A percentile compares a stretch with the other conserved stretches of the same genome.
phyloP scores from a whole-genome alignment of 257 asterid genomes.

The Solanum phureja region DNA sequence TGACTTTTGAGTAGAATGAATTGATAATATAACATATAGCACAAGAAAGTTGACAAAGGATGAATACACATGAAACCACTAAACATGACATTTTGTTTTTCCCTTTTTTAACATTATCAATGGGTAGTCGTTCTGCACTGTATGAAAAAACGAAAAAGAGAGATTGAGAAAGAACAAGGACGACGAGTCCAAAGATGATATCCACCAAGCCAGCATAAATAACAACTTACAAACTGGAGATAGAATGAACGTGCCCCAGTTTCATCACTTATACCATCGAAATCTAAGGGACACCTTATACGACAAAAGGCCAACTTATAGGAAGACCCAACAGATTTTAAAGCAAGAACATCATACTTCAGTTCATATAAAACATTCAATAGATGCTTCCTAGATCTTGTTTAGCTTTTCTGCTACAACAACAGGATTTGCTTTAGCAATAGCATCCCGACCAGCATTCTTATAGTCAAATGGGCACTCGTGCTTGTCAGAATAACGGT shows the following conservation, averaged over 20 bases:
- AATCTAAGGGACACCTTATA: not conserved
- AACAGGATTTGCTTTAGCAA: slow-evolving; percentile 49
- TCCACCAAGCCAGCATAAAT: not conserved
- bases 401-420: slow-evolving; percentile 50
- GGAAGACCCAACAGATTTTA: not conserved
- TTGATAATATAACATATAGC: not conserved
- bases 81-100: not conserved
- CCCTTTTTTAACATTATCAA: not conserved
- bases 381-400: slow-evolving; percentile 24
- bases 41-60: not conserved
- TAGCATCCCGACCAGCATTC: slow-evolving; percentile 40
- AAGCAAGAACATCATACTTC: not conserved
- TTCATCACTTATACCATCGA: not conserved
- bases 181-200: not conserved
- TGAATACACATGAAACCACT: not conserved
- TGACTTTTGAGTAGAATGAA: not conserved
- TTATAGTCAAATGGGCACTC: slow-evolving; percentile 47
- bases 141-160: not conserved
- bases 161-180: not conserved
- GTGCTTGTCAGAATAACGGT: slow-evolving; percentile 54
- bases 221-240: not conserved
- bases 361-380: not conserved
- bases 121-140: not conserved
- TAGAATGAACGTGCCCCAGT: not conserved
- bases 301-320: not conserved